A percentile compares a stretch with the other conserved stretches of the same genome.
These are phyloP conservation scores for Solanum rostratum DNA, from an alignment of 257 asterid species.

Conservation along the genomic window DNA sequence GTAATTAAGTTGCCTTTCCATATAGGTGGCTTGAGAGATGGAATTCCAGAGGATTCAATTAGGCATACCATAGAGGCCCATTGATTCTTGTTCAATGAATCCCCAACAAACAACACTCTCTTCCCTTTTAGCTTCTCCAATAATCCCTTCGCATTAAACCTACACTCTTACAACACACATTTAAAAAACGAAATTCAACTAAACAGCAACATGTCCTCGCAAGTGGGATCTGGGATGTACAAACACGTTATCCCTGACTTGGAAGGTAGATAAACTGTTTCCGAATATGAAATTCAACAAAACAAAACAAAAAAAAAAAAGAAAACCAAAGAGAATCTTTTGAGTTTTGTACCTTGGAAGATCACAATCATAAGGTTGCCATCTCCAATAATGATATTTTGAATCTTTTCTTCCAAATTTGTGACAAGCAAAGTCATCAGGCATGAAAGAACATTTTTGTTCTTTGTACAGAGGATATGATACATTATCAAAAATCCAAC, in stretches of 20 bases:
- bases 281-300: not conserved
- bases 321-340: not conserved
- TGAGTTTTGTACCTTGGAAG: slow-evolving; percentile 20
- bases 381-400: slow-evolving; percentile 29
- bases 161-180: not conserved
- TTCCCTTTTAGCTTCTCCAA: slow-evolving; percentile 26
- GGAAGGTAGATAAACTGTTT: too few relatives aligned
- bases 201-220: not conserved
- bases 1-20: slow-evolving; percentile 14
- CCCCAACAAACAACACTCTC: slow-evolving; percentile 32
- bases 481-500: slow-evolving; percentile 21
- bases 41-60: slow-evolving; percentile 24
- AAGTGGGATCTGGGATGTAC: not conserved
- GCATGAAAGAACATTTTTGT: slow-evolving; percentile 21
- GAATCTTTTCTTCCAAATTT: slow-evolving; percentile 22
- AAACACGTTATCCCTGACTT: not conserved
- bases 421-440: slow-evolving; percentile 29
- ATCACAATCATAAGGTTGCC: slow-evolving; percentile 38
- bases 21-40: slow-evolving; percentile 5
- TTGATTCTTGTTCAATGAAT: slow-evolving; percentile 31
- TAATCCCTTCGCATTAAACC: slow-evolving; percentile 25
- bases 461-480: slow-evolving; percentile 21
- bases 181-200: not conserved
- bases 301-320: not conserved
- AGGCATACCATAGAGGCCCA: slow-evolving; percentile 30